Base-by-base conservation (phyloP, 331 rosid species). In the Phaseolus coccineus region DNA sequence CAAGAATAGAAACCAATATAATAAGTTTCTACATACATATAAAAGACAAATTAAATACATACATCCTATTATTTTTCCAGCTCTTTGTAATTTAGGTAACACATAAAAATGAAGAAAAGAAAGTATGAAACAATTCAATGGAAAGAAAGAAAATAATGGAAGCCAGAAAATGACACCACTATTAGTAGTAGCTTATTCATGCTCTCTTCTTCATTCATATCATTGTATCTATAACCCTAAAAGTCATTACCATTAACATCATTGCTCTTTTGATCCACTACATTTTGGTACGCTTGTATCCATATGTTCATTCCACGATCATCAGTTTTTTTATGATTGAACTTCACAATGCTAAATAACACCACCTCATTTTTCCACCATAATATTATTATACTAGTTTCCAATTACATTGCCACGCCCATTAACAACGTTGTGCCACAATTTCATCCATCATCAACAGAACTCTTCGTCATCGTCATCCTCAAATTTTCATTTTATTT, bases 361-460 rank as follows among this genome's bases (percentile, higher is more conserved):
- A 55, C 83, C 81, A 57, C 13, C 63, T 78, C 86, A 78, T 73
- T 73, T 8, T 67, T 67, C 83, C 83, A 83, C 83, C 77, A 28
- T 2, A 67, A 42, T 83, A 67, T 9, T 79, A 67, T 73, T 68
- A 58, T 78, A 78, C 37, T 57, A 8, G 5, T 78, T 35, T 78
- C 27, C 25, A 33, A 79, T 27, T 79, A 59, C 16, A 31, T 78
- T 80, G 67, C 44, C 30, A n/a, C 44, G 69, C 28, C 50, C 79
- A 65, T 78, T 83, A 48, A 8, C 63, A 69, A 59, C 33, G 37
- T 63, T 78, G 56, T 47, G 48, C 51, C 57, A 48, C 55, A 72
- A 14, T 2, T 77, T 47, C 74, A 46, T 46, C 82, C 82, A 82
- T 28, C 61, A 51, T 82, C 40, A 69, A 67, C 65, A 81, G 64